Evolutionary conservation across 2,329 filamentous ascomycete species (phyloP), one percentile per base, ranked within the genome.

Genomic region (Emydomyces testavorans): DNA sequence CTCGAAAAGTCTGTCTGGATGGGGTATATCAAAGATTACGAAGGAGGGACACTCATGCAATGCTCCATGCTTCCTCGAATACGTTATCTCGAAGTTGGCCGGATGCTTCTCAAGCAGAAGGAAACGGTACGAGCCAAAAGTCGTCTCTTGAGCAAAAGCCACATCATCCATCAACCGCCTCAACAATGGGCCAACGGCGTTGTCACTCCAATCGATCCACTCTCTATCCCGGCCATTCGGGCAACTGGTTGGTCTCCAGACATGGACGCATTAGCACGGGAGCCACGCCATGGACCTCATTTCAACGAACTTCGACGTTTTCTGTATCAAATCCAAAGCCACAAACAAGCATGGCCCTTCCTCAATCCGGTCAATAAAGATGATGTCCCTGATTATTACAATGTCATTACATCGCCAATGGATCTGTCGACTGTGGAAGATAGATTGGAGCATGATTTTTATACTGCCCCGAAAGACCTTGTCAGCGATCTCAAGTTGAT

Each of bases 11-110:
- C 79, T 2, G 76, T 83, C 2, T 94, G 87, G 87, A 93, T 93
- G 86, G 87, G 87, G 2, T 93, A 35, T 38, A 93, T 94, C 71
- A 94, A 94, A 62, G 87, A 94, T 60, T 94, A 93, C 63, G 87
- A 93, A 65, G 87, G 87, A 49, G 87, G 87, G 41, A 94, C 87
- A 0, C 89, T 93, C 49, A 93, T 94, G 87, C 87, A 93, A 67
- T 93, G 87, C 61, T 83, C 82, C 49, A 93, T 94, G 87, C 75
- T 94, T 21, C 86, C 86, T 6, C 80, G 82, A 50, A 82, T 93
- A 46, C 80, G 86, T 42, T 93, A 93, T 65, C 79, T 94, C 4
- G 86, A 93, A 63, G 77, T 79, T 61, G 82, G 83, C 7, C 80
- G 85, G 53, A 88, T 93, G 83, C 73, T 94, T 1, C 76, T 90